Percentiles rank a stretch among this genome's conserved stretches.
These are phyloP conservation scores for Corymbia maculata DNA, from an alignment of 345 rosid genomes.

Conservation along the genomic window DNA sequence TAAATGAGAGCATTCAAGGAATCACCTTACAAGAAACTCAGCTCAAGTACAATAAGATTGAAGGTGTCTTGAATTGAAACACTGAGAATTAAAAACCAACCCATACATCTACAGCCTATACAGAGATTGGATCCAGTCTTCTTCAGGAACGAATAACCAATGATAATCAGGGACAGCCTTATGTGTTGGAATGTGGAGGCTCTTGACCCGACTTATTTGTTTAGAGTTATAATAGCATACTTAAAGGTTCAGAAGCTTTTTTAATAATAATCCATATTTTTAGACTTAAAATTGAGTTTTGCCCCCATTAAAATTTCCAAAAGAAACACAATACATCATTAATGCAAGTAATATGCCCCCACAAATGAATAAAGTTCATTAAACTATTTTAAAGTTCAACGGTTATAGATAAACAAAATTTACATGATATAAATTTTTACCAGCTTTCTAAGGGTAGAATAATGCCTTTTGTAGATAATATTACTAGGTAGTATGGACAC, in stretches of 20 bases:
- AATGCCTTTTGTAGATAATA: neutral
- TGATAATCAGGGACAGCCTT: neutral
- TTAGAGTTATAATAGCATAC: neutral
- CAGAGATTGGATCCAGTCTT: neutral
- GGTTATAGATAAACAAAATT: neutral
- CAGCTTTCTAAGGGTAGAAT: neutral
- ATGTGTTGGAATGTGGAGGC: neutral
- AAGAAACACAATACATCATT: neutral
- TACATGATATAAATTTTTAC: neutral
- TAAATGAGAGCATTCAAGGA: neutral
- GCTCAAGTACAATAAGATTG: neutral
- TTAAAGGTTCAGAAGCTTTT: neutral
- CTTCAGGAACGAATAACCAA: neutral
- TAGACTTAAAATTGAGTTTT: neutral
- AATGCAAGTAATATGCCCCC: neutral
- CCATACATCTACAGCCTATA: neutral
- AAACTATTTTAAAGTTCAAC: neutral
- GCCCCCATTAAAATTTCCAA: neutral
- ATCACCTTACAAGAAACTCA: neutral
- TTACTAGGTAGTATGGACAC: no score
- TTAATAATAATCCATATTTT: neutral
- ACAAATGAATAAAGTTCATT: neutral
- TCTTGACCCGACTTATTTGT: neutral
- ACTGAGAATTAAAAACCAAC: neutral
- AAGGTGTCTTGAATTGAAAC: neutral